phyloP scores from a whole-genome alignment of 2,329 filamentous ascomycete species.

The Xylogone sp. region DNA sequence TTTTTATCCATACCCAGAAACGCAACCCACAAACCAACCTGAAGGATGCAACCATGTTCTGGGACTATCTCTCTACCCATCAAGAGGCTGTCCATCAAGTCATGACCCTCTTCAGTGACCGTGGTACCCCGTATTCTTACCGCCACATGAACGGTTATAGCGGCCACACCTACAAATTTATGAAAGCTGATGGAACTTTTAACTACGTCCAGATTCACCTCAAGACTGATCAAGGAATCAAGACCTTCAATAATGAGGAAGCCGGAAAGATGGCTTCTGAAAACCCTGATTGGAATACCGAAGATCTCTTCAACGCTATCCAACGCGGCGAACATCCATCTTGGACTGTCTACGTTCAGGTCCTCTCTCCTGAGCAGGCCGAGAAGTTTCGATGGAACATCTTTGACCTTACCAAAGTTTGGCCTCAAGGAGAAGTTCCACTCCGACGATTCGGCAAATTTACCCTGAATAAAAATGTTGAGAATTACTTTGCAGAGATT shows the following conservation, averaged over 20 bases:
- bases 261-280: constrained; percentile 48
- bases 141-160: constrained; percentile 67
- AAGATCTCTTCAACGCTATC: constrained; percentile 63
- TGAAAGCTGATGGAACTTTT: constrained; percentile 61
- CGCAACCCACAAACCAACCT: constrained; percentile 69
- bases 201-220: constrained; percentile 64
- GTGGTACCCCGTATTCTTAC: constrained; percentile 62
- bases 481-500: constrained; percentile 63
- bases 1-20: constrained; percentile 77
- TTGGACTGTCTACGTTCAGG: constrained; percentile 63
- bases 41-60: constrained; percentile 52
- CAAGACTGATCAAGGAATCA: constrained; percentile 59
- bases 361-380: constrained; percentile 57
- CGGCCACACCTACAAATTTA: constrained; percentile 64
- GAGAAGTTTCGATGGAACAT: constrained; percentile 59
- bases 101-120: constrained; percentile 64
- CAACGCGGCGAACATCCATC: constrained; percentile 55
- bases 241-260: constrained; percentile 55
- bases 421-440: constrained; percentile 61
- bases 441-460: constrained; percentile 57
- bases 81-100: constrained; percentile 61
- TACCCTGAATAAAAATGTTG: constrained; percentile 60
- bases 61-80: constrained; percentile 50
- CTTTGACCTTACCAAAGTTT: constrained; percentile 68
- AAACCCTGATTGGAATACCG: constrained; percentile 59